Evolutionary conservation across 2,329 filamentous ascomycete genomes (phyloP).

Genomic region (Albophoma yamanashiensis): DNA sequence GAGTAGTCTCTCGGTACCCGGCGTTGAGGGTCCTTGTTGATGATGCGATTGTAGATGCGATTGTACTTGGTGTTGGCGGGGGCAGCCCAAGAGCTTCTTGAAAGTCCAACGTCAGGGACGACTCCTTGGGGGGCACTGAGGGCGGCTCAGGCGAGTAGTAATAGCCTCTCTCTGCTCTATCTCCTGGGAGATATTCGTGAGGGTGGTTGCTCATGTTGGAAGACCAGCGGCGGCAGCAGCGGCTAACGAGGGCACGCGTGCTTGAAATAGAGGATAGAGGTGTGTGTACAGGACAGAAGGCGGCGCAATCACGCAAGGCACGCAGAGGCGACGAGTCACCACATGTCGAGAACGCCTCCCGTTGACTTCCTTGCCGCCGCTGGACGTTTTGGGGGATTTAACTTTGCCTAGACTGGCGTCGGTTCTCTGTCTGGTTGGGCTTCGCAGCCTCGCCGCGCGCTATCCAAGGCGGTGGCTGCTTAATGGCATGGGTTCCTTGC

Average conservation of each 20-base stretch:
- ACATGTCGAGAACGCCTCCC: not conserved
- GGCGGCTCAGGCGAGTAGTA: not conserved
- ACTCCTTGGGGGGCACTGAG: conserved; percentile 3
- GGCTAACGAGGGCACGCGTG: not conserved
- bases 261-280: not conserved
- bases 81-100: conserved; percentile 4
- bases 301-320: not conserved
- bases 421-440: not conserved
- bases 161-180: not conserved
- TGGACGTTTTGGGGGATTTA: not conserved
- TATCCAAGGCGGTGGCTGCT: not conserved
- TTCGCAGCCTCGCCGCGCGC: not conserved
- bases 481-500: not conserved
- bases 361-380: not conserved
- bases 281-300: not conserved
- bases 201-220: not conserved
- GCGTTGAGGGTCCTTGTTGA: not conserved
- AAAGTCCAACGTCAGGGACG: conserved; percentile 2
- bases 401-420: not conserved
- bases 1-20: not conserved
- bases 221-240: not conserved
- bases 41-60: not conserved
- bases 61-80: not conserved
- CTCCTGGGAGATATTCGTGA: not conserved
- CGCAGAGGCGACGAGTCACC: not conserved